Base-by-base conservation (phyloP, 306 rosid species). In the Albizia julibrissin region DNA sequence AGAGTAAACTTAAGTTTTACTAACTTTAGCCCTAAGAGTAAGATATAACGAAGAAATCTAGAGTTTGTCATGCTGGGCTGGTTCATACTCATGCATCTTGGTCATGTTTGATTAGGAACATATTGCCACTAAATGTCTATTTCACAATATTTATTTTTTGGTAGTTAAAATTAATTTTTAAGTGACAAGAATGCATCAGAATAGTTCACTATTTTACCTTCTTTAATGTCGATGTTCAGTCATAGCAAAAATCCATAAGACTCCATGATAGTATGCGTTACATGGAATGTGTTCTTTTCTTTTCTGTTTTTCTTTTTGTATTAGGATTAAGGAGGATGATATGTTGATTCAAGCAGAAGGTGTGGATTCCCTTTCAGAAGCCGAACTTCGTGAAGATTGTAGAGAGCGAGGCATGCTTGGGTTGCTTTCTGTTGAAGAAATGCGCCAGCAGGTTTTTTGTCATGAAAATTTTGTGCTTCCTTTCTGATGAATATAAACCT, bases 321-420 rank as follows among this genome's bases (percentile, higher is more conserved):
- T 84, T 83, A 95, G 98, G 89, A 95, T 93, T 83, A 95, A 95
- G 84, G 91, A 85, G 71, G 99, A 95, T 79, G 99, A 95, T 86
- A 95, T 77, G 81, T 82, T 93, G 86, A 95, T 95, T 84, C 97
- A 91, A 91, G 87, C 88, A 16, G 98, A 95, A 86, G 98, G 98
- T 79, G 87, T 95, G 75, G 98, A 92, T 87, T 95, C 99, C 81
- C 96, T 95, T 77, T 91, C 99, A 61, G 99, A 95, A 91, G 94
- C 74, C 42, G 99, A 95, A 79, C 99, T 95, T 67, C 90, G 94
- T 18, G 97, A 92, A 85, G 99, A 92, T 69, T 95, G 99, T 84
- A 92, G 99, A 87, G 98, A 93, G 83, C 89, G 99, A 47, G 99
- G 98, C 89, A 92, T 95, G 93, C 99, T 95, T 85, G 99, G 98